Conservation (phyloP, 768 basidiomycete species). For the Sarcodon aspratus region DNA sequence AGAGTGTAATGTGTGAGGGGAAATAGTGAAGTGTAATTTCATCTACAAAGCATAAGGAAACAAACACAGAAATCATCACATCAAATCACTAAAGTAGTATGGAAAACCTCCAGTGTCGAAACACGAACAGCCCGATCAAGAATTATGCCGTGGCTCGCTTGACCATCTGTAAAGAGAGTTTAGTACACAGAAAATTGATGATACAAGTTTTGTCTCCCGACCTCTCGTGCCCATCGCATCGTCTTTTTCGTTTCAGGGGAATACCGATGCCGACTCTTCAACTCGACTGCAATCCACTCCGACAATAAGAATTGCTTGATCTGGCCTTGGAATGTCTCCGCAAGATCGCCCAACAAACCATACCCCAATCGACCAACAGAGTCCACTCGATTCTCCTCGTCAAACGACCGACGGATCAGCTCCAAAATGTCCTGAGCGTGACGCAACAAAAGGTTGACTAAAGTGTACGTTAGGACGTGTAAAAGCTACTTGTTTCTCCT, state of each 20-base stretch:
- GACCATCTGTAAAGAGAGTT: constrained; percentile 43
- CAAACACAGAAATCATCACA: too few species aligned
- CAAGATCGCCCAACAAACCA: constrained; percentile 89
- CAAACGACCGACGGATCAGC: constrained; percentile 64
- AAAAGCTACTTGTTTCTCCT: neutral
- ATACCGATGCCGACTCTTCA: constrained; percentile 67
- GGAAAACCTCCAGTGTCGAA: constrained; percentile 1
- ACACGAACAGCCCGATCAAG: neutral
- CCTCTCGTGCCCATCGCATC: constrained; percentile 90
- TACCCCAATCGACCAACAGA: constrained; percentile 60
- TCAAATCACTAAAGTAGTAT: constrained; percentile 5
- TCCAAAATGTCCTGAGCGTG: constrained; percentile 70
- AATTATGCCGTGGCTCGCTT: constrained; percentile 68
- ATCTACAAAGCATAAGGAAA: too few species aligned
- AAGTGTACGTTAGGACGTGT: constrained; percentile 6
- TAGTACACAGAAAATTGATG: constrained; percentile 1
- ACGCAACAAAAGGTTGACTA: constrained; percentile 47
- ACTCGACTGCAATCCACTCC: constrained; percentile 68
- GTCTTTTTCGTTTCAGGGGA: constrained; percentile 77
- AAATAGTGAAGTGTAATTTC: too few species aligned
- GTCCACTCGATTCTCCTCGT: constrained; percentile 80
- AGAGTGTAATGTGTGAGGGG: too few species aligned
- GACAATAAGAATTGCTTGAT: constrained; percentile 70
- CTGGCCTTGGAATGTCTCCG: constrained; percentile 76
- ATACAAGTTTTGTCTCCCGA: constrained; percentile 21